These are phyloP conservation scores for Ochetophila trinervis DNA, from an alignment of 306 rosid species.

Conservation along the genomic window DNA sequence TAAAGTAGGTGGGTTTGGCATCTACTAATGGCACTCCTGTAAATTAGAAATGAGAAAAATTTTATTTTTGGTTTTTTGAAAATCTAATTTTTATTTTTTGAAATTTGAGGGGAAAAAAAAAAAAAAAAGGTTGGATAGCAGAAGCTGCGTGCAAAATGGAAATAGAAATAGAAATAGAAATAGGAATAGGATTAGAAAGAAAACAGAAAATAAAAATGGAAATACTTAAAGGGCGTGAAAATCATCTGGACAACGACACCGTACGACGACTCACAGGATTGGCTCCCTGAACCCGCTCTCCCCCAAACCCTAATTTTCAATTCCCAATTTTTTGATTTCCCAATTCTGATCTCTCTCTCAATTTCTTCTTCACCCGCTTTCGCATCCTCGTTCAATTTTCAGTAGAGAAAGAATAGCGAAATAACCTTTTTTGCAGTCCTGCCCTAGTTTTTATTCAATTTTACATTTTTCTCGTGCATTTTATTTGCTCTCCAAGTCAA, in stretches of 20 bases:
- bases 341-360: too few relatives aligned
- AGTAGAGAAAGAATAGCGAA: constrained; percentile 2
- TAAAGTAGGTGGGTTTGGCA: not conserved
- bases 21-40: too few relatives aligned
- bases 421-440: constrained; percentile 16
- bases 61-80: too few relatives aligned
- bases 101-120: not conserved
- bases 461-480: constrained; percentile 13
- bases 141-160: not conserved
- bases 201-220: constrained; percentile 22
- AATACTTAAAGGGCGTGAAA: not conserved
- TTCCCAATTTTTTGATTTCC: constrained; percentile 31
- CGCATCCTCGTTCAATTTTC: too few relatives aligned
- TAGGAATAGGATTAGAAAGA: constrained; percentile 8
- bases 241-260: constrained; percentile 54
- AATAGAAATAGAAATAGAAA: constrained; percentile 13
- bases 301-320: constrained; percentile 58
- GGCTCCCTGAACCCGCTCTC: constrained; percentile 37
- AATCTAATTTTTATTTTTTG: not conserved
- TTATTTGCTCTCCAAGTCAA: constrained; percentile 7
- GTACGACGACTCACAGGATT: constrained; percentile 57
- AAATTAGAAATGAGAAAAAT: too few relatives aligned
- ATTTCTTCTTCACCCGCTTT: constrained; percentile 8
- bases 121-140: not conserved
- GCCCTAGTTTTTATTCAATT: constrained; percentile 14